Percentiles rank a stretch among this genome's conserved stretches.
These are phyloP conservation scores for Phytophthora tentaculata DNA, from an alignment of 352 stramenopile species.

Conservation along the genomic window DNA sequence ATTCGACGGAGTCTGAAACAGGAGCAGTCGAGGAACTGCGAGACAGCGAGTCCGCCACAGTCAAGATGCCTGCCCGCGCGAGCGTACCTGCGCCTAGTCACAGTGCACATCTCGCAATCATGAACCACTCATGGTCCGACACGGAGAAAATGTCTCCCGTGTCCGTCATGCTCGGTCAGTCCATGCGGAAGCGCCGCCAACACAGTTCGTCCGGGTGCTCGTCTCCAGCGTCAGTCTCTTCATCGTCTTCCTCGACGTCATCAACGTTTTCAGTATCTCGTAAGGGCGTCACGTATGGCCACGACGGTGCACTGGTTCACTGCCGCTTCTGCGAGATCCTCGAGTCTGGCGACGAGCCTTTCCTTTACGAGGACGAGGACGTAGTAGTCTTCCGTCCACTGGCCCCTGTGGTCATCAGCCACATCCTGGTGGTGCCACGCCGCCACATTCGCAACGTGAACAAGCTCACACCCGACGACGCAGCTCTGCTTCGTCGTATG, in stretches of 20 bases:
- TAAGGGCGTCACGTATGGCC: conserved; percentile 80
- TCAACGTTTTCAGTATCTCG: conserved; percentile 50
- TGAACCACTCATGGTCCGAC: conserved; percentile 51
- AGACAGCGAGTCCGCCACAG: conserved; percentile 7
- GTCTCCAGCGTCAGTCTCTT: conserved; percentile 26
- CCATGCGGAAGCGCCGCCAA: conserved; percentile 23
- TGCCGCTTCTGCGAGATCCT: conserved; percentile 91
- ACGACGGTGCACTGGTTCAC: conserved; percentile 65
- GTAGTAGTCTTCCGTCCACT: conserved; percentile 83
- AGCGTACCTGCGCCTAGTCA: conserved; percentile 6
- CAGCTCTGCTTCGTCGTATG: conserved; percentile 72
- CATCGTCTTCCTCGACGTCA: conserved; percentile 34
- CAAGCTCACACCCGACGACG: conserved; percentile 66
- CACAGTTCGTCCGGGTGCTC: conserved; percentile 30
- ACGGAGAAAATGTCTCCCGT: conserved; percentile 46
- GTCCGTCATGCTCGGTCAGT: conserved; percentile 23
- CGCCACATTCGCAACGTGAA: conserved; percentile 90
- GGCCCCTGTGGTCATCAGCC: conserved; percentile 66
- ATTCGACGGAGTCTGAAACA: conserved; percentile 17
- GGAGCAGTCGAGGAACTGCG: conserved; percentile 12
- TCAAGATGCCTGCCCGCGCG: conserved; percentile 11
- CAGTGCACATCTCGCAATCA: conserved; percentile 14
- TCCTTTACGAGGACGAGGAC: conserved; percentile 83
- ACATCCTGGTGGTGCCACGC: conserved; percentile 85
- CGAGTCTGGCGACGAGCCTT: conserved; percentile 58